Evolutionary conservation across 2,329 filamentous ascomycete genomes (phyloP).

Genomic region (Sclerotinia subarctica): DNA sequence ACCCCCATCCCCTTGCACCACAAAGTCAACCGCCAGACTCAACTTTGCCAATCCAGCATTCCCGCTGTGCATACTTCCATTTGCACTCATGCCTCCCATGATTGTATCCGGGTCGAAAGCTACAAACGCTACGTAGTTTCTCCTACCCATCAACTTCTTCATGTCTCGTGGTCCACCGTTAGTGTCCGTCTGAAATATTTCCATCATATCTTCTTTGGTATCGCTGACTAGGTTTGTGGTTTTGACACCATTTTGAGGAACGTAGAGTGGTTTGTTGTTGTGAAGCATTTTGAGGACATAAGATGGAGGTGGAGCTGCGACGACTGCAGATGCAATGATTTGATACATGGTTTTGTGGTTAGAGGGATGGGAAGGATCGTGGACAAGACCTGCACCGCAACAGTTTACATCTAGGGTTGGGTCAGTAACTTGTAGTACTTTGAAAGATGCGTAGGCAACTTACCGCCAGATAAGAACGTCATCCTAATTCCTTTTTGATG

Average conservation of each 20-base stretch:
- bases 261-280: constrained; percentile 87
- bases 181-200: constrained; percentile 95
- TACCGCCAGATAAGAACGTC: constrained; percentile 90
- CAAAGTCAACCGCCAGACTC: constrained; percentile 91
- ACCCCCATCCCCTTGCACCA: constrained; percentile 87
- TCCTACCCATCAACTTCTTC: constrained; percentile 86
- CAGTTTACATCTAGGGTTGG: constrained; percentile 68
- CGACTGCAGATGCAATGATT: constrained; percentile 87
- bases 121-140: constrained; percentile 92
- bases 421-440: constrained; percentile 24
- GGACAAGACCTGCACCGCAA: constrained; percentile 87
- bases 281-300: constrained; percentile 95
- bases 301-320: constrained; percentile 78
- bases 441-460: constrained; percentile 33
- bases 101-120: constrained; percentile 81
- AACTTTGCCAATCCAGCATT: constrained; percentile 57
- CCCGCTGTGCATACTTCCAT: constrained; percentile 37
- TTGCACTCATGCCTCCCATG: constrained; percentile 31
- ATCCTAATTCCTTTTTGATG: constrained; percentile 95
- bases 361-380: constrained; percentile 84
- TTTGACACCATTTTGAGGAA: constrained; percentile 83
- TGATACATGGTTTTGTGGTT: constrained; percentile 99
- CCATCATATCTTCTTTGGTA: constrained; percentile 99
- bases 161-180: constrained; percentile 78
- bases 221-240: constrained; percentile 74